Conservation (phyloP, 2,329 filamentous ascomycete genomes). For the Daldinia sp. region DNA sequence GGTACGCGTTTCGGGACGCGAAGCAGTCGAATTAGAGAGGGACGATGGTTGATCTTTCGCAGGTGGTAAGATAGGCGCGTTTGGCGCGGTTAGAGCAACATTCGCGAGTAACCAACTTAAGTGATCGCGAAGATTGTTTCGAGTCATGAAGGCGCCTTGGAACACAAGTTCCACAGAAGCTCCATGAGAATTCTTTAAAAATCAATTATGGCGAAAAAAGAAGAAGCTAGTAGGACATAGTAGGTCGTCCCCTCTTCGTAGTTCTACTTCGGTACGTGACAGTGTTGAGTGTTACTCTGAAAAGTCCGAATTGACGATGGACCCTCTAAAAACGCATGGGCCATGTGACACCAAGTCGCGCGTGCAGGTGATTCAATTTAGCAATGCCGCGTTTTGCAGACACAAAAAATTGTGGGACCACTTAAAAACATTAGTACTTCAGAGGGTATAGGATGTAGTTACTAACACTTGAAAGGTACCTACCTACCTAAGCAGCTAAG, state of each 20-base stretch:
- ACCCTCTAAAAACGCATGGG: slow-evolving; percentile 32
- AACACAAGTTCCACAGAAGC: slow-evolving; percentile 48
- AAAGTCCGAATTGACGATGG: slow-evolving; percentile 13
- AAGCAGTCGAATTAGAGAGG: slow-evolving; percentile 27
- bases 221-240: not conserved
- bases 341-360: slow-evolving; percentile 34
- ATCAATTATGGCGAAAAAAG: slow-evolving; percentile 9
- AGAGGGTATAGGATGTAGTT: too few relatives aligned
- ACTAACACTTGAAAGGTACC: too few relatives aligned
- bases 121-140: slow-evolving; percentile 66
- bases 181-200: slow-evolving; percentile 44
- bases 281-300: not conserved
- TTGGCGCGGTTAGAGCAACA: slow-evolving; percentile 52
- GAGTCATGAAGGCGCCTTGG: slow-evolving; percentile 65
- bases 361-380: slow-evolving; percentile 39
- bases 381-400: slow-evolving; percentile 7
- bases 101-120: slow-evolving; percentile 65
- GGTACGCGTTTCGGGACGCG: slow-evolving; percentile 33
- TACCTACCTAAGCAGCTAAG: too few relatives aligned
- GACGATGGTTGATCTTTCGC: slow-evolving; percentile 41
- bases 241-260: slow-evolving; percentile 12
- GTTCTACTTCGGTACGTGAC: not conserved
- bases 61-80: slow-evolving; percentile 50
- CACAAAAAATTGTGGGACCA: slow-evolving; percentile 1
- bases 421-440: slow-evolving; percentile 5